Percentiles rank a stretch among this genome's conserved stretches.
Conservation (phyloP, 1,284 basidiomycete species). For the Microbotryum lychnidis-dioicae region DNA sequence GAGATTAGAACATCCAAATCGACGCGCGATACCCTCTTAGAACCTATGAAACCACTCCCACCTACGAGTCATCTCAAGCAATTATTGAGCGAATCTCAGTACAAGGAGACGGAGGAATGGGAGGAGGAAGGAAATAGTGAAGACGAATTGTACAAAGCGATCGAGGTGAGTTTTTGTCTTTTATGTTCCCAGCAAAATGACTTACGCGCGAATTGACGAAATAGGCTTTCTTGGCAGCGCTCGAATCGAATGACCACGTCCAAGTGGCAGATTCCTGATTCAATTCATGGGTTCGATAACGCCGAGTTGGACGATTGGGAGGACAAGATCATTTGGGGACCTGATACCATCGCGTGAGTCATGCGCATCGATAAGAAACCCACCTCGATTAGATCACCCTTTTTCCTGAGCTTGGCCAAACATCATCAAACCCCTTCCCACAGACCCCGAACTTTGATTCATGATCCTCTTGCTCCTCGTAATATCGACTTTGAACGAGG, state of each 20-base stretch:
- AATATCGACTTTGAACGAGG: constrained; percentile 69
- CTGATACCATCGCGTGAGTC: constrained; percentile 3
- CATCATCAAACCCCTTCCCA: not conserved
- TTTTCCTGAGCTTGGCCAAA: too few species aligned
- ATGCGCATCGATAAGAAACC: too few species aligned
- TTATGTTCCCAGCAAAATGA: too few species aligned
- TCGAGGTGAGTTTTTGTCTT: constrained; percentile 20
- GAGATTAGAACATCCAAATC: constrained; percentile 26
- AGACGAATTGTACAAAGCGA: constrained; percentile 25
- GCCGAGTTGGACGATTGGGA: constrained; percentile 78
- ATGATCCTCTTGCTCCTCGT: constrained; percentile 38
- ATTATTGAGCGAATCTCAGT: constrained; percentile 13
- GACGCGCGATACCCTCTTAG: constrained; percentile 28
- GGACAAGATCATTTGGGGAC: constrained; percentile 61
- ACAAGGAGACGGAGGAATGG: constrained; percentile 11
- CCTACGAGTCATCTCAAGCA: constrained; percentile 9
- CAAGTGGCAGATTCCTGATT: constrained; percentile 14
- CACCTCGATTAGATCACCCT: too few species aligned
- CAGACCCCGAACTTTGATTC: not conserved
- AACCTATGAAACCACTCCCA: constrained; percentile 16
- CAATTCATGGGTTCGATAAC: constrained; percentile 44
- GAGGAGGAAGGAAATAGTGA: constrained; percentile 24
- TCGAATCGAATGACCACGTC: constrained; percentile 8
- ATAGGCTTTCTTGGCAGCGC: not conserved
- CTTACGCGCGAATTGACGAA: too few species aligned